Evolutionary conservation across 257 asterid species (phyloP).

Genomic region (Jacaranda copaia): DNA sequence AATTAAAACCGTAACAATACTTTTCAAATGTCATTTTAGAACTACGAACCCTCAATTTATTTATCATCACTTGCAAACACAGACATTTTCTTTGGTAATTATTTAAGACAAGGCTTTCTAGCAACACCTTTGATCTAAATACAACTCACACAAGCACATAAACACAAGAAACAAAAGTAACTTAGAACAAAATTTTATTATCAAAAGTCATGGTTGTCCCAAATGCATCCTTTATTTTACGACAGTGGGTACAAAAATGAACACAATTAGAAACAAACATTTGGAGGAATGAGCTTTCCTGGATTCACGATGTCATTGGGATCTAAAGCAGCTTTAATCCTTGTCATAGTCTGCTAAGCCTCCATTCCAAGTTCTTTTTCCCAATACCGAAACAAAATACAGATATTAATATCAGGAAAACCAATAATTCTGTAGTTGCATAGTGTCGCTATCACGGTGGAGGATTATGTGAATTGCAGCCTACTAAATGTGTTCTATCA

Average conservation of each 20-base stretch:
- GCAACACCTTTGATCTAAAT: no score
- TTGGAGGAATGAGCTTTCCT: conserved; percentile 93
- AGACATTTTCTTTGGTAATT: no score
- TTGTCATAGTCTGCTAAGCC: conserved; percentile 87
- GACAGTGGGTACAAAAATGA: neutral
- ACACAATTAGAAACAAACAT: conserved; percentile 63
- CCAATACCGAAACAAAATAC: conserved; percentile 64
- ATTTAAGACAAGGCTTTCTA: no score
- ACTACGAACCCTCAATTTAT: no score
- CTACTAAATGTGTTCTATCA: no score
- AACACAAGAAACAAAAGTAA: neutral
- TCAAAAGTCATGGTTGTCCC: neutral
- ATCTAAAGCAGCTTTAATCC: conserved; percentile 86
- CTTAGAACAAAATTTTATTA: neutral
- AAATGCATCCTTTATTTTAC: neutral
- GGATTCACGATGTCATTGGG: conserved; percentile 94
- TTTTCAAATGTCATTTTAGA: no score
- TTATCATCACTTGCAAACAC: no score
- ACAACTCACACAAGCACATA: no score
- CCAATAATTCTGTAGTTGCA: neutral
- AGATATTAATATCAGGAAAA: neutral
- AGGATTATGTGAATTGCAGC: no score
- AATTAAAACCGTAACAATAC: no score
- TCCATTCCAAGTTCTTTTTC: conserved; percentile 94
- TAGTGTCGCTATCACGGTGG: neutral